A percentile compares a stretch with the other conserved stretches of the same genome.
These are phyloP conservation scores for Fusarium beomiforme DNA, from an alignment of 2,329 filamentous ascomycete genomes.

Conservation along the genomic window DNA sequence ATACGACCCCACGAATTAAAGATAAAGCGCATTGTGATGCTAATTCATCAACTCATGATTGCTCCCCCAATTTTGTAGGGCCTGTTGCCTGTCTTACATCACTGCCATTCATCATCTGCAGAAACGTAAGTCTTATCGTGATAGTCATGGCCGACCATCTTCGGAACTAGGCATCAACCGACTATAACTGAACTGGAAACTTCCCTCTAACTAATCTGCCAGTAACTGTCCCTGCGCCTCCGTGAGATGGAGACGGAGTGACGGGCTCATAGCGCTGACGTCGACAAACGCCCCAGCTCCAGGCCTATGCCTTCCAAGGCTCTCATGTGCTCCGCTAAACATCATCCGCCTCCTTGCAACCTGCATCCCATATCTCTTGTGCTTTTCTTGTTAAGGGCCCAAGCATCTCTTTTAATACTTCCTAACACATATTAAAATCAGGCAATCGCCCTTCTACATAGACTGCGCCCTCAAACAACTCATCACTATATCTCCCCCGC, in stretches of 20 bases:
- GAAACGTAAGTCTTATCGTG: constrained; percentile 1
- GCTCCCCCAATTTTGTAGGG: not conserved
- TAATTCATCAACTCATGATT: constrained; percentile 14
- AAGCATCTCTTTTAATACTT: constrained; percentile 20
- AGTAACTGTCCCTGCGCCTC: constrained; percentile 22
- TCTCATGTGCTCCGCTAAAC: constrained; percentile 46
- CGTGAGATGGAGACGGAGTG: constrained; percentile 39
- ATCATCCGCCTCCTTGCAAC: constrained; percentile 44
- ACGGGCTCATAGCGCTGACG: constrained; percentile 56
- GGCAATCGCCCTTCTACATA: constrained; percentile 38
- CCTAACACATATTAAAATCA: constrained; percentile 6
- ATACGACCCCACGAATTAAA: constrained; percentile 12
- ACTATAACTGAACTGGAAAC: constrained; percentile 5
- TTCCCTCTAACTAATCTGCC: constrained; percentile 2
- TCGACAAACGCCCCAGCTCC: constrained; percentile 53
- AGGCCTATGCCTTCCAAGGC: constrained; percentile 11
- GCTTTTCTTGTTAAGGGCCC: constrained; percentile 24
- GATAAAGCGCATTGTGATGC: constrained; percentile 7
- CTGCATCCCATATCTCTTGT: constrained; percentile 34
- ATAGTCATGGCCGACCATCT: constrained; percentile 22
- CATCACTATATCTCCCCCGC: constrained; percentile 32
- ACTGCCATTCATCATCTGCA: not conserved
- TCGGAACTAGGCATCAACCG: constrained; percentile 32
- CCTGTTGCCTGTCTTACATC: constrained; percentile 9
- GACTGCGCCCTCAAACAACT: constrained; percentile 17